Conservation (phyloP, 176 grass and related monocot species). For the Lolium perenne region DNA sequence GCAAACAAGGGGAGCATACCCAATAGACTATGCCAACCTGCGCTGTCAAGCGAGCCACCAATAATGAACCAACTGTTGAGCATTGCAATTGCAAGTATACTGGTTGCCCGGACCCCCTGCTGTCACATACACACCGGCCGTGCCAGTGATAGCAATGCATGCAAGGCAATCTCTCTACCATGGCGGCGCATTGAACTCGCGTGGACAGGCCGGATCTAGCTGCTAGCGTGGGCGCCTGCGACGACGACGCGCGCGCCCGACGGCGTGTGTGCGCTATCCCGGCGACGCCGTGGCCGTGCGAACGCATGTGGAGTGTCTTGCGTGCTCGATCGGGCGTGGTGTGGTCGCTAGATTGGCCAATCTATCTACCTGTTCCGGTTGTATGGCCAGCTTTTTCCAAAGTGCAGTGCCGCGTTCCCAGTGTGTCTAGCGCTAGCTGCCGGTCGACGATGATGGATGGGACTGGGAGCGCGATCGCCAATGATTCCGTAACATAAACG, state of each 20-base stretch:
- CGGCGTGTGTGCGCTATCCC: not conserved
- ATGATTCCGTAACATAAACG: not conserved
- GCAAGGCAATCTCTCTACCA: slow-evolving; percentile 14
- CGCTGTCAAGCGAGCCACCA: not conserved
- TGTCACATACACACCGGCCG: not conserved
- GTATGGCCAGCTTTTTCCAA: not conserved
- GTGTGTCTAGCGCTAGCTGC: slow-evolving; percentile 21
- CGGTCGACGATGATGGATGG: not conserved
- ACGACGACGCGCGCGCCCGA: not conserved
- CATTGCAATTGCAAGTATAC: not conserved
- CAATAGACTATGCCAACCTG: not conserved
- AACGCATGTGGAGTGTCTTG: slow-evolving; percentile 8
- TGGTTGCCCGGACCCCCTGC: not conserved
- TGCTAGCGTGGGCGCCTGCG: not conserved
- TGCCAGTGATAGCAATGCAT: not conserved
- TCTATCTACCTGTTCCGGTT: not conserved
- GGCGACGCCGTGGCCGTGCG: not conserved
- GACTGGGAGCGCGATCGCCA: not conserved
- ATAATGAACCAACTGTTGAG: not conserved
- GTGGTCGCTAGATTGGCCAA: too few species aligned
- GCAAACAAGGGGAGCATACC: not conserved
- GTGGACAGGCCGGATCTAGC: not conserved
- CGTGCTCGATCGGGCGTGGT: not conserved
- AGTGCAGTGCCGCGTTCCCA: slow-evolving; percentile 25
- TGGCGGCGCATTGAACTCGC: slow-evolving; percentile 52